Conservation (phyloP, 306 rosid species). For the Acacia melanoxylon region DNA sequence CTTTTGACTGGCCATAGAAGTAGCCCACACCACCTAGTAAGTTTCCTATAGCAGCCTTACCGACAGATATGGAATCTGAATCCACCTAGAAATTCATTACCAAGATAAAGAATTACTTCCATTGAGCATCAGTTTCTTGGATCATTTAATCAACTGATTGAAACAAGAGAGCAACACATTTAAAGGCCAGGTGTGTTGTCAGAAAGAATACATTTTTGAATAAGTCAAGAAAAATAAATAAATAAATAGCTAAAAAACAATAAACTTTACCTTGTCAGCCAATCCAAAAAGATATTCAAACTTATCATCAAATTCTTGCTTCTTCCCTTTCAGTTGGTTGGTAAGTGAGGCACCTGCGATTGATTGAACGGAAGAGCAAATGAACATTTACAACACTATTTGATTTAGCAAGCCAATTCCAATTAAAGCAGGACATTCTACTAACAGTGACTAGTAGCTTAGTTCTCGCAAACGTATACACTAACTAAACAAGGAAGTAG, state of each 20-base stretch:
- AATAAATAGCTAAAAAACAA: not conserved
- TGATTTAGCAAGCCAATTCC: conserved; percentile 10
- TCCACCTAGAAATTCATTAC: conserved; percentile 66
- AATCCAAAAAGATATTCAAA: conserved; percentile 70
- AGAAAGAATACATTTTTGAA: conserved; percentile 16
- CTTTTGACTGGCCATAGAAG: conserved; percentile 92
- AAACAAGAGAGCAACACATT: conserved; percentile 25
- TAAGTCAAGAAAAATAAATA: conserved; percentile 12
- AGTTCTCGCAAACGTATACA: conserved; percentile 13
- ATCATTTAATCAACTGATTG: conserved; percentile 10
- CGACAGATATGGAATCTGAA: conserved; percentile 67
- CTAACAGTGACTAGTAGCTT: conserved; percentile 15
- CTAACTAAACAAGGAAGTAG: conserved; percentile 10
- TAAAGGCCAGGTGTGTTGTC: not conserved
- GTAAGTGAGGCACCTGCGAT: conserved; percentile 74
- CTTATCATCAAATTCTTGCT: conserved; percentile 71
- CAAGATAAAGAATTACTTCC: conserved; percentile 31
- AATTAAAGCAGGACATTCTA: conserved; percentile 21
- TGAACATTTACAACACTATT: not conserved
- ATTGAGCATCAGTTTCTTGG: conserved; percentile 24
- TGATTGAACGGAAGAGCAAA: conserved; percentile 20
- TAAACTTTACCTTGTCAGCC: conserved; percentile 59
- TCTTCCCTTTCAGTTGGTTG: conserved; percentile 67
- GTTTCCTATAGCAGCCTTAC: conserved; percentile 88
- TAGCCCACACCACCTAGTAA: conserved; percentile 94